Evolutionary conservation across 331 rosid genomes (phyloP).

Genomic region (Arachis monticola): DNA sequence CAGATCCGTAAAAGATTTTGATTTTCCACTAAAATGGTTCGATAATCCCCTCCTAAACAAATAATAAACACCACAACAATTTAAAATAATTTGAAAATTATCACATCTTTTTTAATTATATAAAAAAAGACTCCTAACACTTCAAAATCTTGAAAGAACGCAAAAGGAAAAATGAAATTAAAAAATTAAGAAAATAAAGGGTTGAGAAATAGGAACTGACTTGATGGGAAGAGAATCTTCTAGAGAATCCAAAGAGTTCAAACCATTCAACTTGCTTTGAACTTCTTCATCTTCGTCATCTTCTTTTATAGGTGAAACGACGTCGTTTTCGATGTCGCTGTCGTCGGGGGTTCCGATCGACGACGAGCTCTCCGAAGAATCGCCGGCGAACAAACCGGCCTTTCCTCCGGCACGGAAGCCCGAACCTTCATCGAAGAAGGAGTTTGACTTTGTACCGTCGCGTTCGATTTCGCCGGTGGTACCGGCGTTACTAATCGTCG

Average conservation of each 20-base stretch:
- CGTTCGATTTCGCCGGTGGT: slow-evolving; percentile 13
- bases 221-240: slow-evolving; percentile 79
- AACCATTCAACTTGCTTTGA: slow-evolving; percentile 50
- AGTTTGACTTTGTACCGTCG: slow-evolving; percentile 1
- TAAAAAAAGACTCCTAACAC: too few relatives aligned
- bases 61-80: neutral
- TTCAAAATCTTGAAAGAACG: neutral
- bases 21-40: slow-evolving; percentile 70
- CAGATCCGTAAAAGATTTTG: slow-evolving; percentile 72
- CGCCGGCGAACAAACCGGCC: slow-evolving; percentile 31
- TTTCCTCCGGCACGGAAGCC: slow-evolving; percentile 9
- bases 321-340: slow-evolving; percentile 46
- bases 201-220: slow-evolving; percentile 40
- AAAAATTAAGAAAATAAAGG: neutral
- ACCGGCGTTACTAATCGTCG: neutral
- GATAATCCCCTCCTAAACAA: slow-evolving; percentile 78
- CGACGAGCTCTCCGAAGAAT: slow-evolving; percentile 53
- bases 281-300: slow-evolving; percentile 47
- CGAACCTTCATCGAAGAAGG: slow-evolving; percentile 28
- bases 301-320: slow-evolving; percentile 39
- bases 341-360: slow-evolving; percentile 73
- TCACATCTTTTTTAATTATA: too few relatives aligned
- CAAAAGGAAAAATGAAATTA: neutral
- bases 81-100: too few relatives aligned
- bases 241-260: slow-evolving; percentile 51